Conservation (phyloP, 257 asterid genomes). For the Rehmannia glutinosa region DNA sequence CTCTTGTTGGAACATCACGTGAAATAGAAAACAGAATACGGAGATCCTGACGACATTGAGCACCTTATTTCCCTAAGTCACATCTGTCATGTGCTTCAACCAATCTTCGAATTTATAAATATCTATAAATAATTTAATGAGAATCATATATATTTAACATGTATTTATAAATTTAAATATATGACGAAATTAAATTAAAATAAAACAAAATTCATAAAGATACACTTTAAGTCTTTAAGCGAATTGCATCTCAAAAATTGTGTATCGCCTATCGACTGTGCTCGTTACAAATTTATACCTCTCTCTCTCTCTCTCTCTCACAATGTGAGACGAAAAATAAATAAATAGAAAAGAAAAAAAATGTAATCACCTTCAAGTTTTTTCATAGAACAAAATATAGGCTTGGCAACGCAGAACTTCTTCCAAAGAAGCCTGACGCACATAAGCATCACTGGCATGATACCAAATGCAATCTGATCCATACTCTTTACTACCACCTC, state of each 20-base stretch:
- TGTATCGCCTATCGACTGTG: conserved; percentile 21
- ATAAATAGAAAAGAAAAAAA: conserved; percentile 9
- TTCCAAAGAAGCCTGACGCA: conserved; percentile 55
- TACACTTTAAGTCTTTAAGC: too few species aligned
- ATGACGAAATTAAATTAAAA: too few species aligned
- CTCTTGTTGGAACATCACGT: too few species aligned
- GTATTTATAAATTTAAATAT: too few species aligned
- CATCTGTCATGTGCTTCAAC: too few species aligned
- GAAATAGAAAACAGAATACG: too few species aligned
- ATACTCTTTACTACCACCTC: conserved; percentile 35
- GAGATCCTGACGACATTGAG: too few species aligned
- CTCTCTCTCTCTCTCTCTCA: conserved; percentile 19
- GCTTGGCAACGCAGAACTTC: conserved; percentile 73
- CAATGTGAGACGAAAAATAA: conserved; percentile 24
- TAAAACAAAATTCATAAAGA: too few species aligned
- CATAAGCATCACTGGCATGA: conserved; percentile 69
- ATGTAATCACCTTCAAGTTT: conserved; percentile 34
- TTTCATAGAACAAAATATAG: conserved; percentile 79
- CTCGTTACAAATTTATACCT: neutral
- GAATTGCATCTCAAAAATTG: conserved; percentile 36
- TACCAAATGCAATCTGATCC: conserved; percentile 59
- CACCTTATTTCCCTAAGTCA: too few species aligned
- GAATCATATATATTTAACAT: too few species aligned
- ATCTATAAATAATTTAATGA: too few species aligned
- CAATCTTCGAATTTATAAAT: too few species aligned